Conservation (phyloP, 371 early-diverging fungal genomes). For the Coemansia sp. region DNA sequence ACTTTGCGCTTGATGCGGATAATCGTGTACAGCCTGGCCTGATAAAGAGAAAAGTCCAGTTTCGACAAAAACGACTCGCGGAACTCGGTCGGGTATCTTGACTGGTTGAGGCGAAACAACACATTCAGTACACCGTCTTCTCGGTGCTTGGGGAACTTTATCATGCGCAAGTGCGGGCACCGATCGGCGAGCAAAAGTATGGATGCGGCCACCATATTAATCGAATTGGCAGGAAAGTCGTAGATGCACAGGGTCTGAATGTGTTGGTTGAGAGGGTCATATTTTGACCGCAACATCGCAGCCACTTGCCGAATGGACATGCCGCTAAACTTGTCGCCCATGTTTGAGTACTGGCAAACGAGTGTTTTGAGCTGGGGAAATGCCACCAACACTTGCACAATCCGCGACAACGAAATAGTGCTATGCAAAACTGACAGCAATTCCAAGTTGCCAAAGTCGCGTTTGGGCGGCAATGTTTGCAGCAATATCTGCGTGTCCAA, state of each 20-base stretch:
- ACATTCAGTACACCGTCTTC: slow-evolving; percentile 3
- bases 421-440: background rate
- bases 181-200: slow-evolving; percentile 6
- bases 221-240: background rate
- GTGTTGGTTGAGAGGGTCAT: background rate
- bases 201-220: slow-evolving; percentile 3
- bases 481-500: background rate
- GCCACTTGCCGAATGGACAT: slow-evolving; percentile 2
- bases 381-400: background rate
- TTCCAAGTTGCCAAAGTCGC: background rate
- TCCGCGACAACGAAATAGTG: background rate
- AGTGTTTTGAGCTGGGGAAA: background rate
- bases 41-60: background rate
- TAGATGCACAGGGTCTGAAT: background rate
- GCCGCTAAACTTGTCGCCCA: slow-evolving; percentile 5
- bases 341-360: background rate
- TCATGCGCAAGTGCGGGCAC: background rate
- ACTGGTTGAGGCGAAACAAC: slow-evolving; percentile 6
- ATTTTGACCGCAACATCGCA: background rate
- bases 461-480: background rate
- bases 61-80: slow-evolving; percentile 1
- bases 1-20: background rate
- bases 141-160: slow-evolving; percentile 2
- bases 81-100: slow-evolving; percentile 3
- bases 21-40: background rate